Percentiles rank a stretch among this genome's conserved stretches.
phyloP scores from a whole-genome alignment of 2,329 filamentous ascomycete genomes.

The Dactylellina cionopaga region DNA sequence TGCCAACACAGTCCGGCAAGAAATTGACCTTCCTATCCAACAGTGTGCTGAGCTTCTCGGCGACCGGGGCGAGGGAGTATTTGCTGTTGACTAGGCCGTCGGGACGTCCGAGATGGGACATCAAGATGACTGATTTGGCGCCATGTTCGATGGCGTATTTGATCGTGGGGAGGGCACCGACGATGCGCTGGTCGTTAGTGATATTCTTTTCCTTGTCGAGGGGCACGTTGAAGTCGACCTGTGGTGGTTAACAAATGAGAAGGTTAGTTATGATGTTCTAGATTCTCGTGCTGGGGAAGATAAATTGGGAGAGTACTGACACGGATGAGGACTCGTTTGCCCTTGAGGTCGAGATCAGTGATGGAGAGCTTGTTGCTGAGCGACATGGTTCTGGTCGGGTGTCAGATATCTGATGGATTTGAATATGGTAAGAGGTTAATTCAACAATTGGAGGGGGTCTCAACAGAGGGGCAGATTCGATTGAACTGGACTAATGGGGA shows the following conservation, averaged over 20 bases:
- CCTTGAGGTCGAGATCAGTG: conserved; percentile 95
- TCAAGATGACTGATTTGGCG: conserved; percentile 91
- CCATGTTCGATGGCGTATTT: conserved; percentile 90
- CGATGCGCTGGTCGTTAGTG: conserved; percentile 98
- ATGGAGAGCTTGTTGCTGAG: conserved; percentile 98
- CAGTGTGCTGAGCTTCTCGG: conserved; percentile 89
- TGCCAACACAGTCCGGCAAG: conserved; percentile 87
- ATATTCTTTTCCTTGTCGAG: conserved; percentile 83
- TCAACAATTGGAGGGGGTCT: too few species aligned
- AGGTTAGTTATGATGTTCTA: conserved; percentile 26
- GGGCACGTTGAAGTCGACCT: conserved; percentile 99
- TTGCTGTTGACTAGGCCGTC: conserved; percentile 89
- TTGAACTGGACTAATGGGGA: background rate
- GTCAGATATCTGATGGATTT: background rate
- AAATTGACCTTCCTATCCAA: conserved; percentile 86
- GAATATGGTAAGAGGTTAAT: too few species aligned
- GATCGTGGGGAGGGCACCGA: conserved; percentile 92
- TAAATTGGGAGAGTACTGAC: conserved; percentile 68
- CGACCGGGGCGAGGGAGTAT: conserved; percentile 93
- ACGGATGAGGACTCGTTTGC: conserved; percentile 96
- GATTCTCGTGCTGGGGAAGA: too few species aligned
- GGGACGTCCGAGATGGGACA: conserved; percentile 97
- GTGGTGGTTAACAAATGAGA: background rate
- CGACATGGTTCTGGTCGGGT: conserved; percentile 73
- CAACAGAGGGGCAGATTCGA: background rate